A percentile compares a stretch with the other conserved stretches of the same genome.
phyloP scores from a whole-genome alignment of 2,329 filamentous ascomycete genomes.

The Ophiostoma sp. region DNA sequence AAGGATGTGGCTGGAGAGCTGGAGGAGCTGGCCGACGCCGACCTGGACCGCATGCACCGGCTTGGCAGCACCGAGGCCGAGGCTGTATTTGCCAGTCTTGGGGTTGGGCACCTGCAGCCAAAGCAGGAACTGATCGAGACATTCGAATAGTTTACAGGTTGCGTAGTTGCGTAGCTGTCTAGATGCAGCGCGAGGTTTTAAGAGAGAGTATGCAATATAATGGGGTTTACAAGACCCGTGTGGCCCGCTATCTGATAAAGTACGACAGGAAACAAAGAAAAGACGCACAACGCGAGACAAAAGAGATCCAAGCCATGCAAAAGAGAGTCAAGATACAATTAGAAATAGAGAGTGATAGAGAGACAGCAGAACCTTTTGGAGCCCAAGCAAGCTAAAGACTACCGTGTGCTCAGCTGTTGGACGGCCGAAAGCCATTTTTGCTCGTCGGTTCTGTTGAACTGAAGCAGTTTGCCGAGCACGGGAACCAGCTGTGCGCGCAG shows the following conservation, averaged over 20 bases:
- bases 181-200: background rate
- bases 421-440: constrained; percentile 82
- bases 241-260: background rate
- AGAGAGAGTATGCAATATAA: background rate
- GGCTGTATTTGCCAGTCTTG: constrained; percentile 46
- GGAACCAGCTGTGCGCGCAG: constrained; percentile 71
- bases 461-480: constrained; percentile 68
- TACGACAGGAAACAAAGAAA: background rate
- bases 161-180: background rate
- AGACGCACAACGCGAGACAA: background rate
- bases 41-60: constrained; percentile 58
- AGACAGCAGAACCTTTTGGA: background rate
- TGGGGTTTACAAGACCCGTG: background rate
- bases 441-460: constrained; percentile 69
- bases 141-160: constrained; percentile 12
- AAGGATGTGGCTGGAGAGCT: constrained; percentile 44
- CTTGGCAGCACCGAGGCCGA: constrained; percentile 44
- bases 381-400: background rate
- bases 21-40: constrained; percentile 69
- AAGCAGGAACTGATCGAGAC: constrained; percentile 16
- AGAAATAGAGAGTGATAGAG: background rate
- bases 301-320: constrained; percentile 10
- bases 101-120: constrained; percentile 28
- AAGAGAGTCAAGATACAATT: background rate
- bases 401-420: constrained; percentile 39